Conservation (phyloP, 257 asterid genomes). For the Jacaranda mimosifolia region DNA sequence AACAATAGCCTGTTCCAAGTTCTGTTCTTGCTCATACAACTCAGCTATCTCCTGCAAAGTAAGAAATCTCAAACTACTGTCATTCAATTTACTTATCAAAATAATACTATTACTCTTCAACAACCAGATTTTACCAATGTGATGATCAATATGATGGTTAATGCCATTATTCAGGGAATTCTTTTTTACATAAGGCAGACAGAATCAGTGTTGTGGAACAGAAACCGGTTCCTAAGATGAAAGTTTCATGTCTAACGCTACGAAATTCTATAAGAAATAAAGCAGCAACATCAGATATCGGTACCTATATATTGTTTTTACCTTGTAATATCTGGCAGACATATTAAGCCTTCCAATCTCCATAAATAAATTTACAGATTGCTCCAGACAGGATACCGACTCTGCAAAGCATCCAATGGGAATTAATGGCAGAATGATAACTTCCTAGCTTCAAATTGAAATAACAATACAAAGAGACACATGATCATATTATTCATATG, state of each 20-base stretch:
- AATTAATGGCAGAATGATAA: slow-evolving; percentile 16
- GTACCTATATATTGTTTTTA: slow-evolving; percentile 36
- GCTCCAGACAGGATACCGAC: slow-evolving; percentile 82
- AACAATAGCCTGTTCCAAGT: slow-evolving; percentile 77
- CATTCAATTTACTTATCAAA: slow-evolving; percentile 9
- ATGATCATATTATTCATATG: slow-evolving; percentile 1
- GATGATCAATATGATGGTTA: slow-evolving; percentile 5
- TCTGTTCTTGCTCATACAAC: slow-evolving; percentile 80
- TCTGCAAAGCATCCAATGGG: slow-evolving; percentile 58
- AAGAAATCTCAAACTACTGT: slow-evolving; percentile 6
- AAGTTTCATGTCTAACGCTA: background rate
- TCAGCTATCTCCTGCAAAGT: slow-evolving; percentile 88
- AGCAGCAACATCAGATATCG: slow-evolving; percentile 24
- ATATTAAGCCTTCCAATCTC: slow-evolving; percentile 86
- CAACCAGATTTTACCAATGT: slow-evolving; percentile 25
- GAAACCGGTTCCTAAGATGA: background rate
- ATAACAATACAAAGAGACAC: background rate
- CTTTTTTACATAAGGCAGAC: background rate
- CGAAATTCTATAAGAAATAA: background rate
- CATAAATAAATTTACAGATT: slow-evolving; percentile 76
- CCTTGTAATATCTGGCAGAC: slow-evolving; percentile 97
- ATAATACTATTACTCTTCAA: slow-evolving; percentile 11
- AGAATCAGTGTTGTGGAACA: slow-evolving; percentile 14
- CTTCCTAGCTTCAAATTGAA: slow-evolving; percentile 13
- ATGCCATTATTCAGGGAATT: background rate